Evolutionary conservation across 345 rosid genomes (phyloP), one percentile per base, ranked within the genome.

Genomic region (Gossypium longicalyx): DNA sequence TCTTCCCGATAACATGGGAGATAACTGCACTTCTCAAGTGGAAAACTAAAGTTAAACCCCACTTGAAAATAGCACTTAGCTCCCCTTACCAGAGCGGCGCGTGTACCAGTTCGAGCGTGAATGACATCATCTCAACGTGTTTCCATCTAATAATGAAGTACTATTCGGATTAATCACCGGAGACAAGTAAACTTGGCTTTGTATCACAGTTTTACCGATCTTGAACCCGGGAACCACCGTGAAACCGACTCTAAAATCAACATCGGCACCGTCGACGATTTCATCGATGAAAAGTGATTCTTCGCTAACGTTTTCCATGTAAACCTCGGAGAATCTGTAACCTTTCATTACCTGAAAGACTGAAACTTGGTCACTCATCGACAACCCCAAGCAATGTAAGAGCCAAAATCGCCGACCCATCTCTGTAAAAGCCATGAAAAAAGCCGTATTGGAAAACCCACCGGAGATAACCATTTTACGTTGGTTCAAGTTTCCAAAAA

Each of bases 141-240:
- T 66, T 47, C 58, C 38, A 9, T 58, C 16, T 51, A 69, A 51
- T 17, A 7, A 13, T 9, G 67, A 16, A 72, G 74, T 22, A 34
- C 41, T 5, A 34, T 64, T 84, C 74, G 75, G 82, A 52, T 81
- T 70, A 29, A 7, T 38, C 38, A 76, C 85, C 78, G 94, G 94
- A 3, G 87, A 79, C 76, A 87, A 71, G 62, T 90, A 95, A 61
- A 95, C 99, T 75, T 88, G 98, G 79, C 92, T 83, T 84, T 89
- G 98, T 9, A 95, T 74, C 61, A 93, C 87, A 56, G 74, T 83
- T 41, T 73, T 82, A 10, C 93, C 94, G 45, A 95, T 87, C 87
- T 89, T 91, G 85, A 95, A 91, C 45, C 99, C 99, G 16, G 99
- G 98, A 54, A 90, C 93, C 77, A 95, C 96, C 74, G 98, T 91